A percentile compares a stretch with the other conserved stretches of the same genome.
Evolutionary conservation across 768 basidiomycete genomes (phyloP).

Genomic region (Boletus reticuloceps): DNA sequence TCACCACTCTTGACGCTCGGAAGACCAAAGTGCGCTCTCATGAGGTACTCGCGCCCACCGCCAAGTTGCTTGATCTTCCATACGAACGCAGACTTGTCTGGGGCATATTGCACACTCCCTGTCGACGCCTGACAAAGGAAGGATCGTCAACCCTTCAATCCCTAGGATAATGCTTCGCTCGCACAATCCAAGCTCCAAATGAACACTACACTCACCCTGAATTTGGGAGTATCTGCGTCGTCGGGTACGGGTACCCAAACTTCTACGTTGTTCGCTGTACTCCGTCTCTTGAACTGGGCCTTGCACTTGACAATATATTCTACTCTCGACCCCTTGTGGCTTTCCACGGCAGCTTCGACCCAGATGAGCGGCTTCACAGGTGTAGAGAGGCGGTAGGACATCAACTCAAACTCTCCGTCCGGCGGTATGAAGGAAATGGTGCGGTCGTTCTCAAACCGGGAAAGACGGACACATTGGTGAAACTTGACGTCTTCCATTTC

Average conservation of each 20-base stretch:
- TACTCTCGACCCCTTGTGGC: conserved; percentile 87
- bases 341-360: conserved; percentile 95
- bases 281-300: conserved; percentile 96
- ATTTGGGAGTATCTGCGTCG: conserved; percentile 97
- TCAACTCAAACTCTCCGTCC: conserved; percentile 97
- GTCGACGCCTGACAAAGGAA: conserved; percentile 70
- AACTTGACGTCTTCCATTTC: conserved; percentile 99
- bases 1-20: conserved; percentile 89
- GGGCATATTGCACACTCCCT: conserved; percentile 94
- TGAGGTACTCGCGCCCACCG: conserved; percentile 93
- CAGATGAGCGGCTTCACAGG: conserved; percentile 94
- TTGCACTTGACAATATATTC: conserved; percentile 96
- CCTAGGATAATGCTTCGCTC: background rate
- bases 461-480: conserved; percentile 97
- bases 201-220: conserved; percentile 58
- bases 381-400: conserved; percentile 95
- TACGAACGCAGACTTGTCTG: conserved; percentile 96
- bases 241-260: conserved; percentile 99
- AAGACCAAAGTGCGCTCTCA: conserved; percentile 97
- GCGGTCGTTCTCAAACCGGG: conserved; percentile 97
- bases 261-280: conserved; percentile 98
- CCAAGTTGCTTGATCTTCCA: conserved; percentile 99
- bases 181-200: background rate
- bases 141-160: background rate
- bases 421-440: conserved; percentile 99